Conservation (phyloP, 176 grass and related monocot genomes). For the Avena atlantica region DNA sequence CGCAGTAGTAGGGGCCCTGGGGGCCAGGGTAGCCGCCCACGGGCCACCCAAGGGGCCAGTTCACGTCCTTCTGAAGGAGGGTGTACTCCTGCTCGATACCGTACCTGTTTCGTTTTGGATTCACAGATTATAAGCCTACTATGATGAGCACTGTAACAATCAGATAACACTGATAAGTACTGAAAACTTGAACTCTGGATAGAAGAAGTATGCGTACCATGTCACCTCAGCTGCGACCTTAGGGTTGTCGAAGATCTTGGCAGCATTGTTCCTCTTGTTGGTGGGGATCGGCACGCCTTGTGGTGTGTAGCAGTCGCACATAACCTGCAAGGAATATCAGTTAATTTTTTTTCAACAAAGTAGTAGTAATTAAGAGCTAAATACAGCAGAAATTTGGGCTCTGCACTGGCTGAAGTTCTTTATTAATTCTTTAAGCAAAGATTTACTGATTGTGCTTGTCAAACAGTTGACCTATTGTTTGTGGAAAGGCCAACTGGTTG, state of each 20-base stretch:
- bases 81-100: constrained; percentile 99
- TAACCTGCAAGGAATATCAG: constrained; percentile 59
- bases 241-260: constrained; percentile 80
- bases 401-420: not conserved
- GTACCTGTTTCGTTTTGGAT: constrained; percentile 68
- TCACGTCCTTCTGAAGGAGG: constrained; percentile 92
- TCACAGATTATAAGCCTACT: constrained; percentile 17
- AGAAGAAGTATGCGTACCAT: constrained; percentile 55
- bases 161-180: no score
- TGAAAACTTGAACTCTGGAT: not conserved
- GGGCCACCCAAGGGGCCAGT: constrained; percentile 94
- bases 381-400: not conserved
- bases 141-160: no score
- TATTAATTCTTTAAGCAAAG: not conserved
- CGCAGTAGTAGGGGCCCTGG: constrained; percentile 96
- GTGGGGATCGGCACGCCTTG: constrained; percentile 78
- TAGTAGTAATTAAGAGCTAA: no score
- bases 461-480: constrained; percentile 7
- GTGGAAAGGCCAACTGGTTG: not conserved
- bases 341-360: no score
- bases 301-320: constrained; percentile 97
- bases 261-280: constrained; percentile 88
- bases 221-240: constrained; percentile 67
- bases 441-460: not conserved
- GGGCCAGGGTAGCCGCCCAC: constrained; percentile 91